These are phyloP conservation scores for Suillus paluster DNA, from an alignment of 768 basidiomycete genomes.

Conservation along the genomic window DNA sequence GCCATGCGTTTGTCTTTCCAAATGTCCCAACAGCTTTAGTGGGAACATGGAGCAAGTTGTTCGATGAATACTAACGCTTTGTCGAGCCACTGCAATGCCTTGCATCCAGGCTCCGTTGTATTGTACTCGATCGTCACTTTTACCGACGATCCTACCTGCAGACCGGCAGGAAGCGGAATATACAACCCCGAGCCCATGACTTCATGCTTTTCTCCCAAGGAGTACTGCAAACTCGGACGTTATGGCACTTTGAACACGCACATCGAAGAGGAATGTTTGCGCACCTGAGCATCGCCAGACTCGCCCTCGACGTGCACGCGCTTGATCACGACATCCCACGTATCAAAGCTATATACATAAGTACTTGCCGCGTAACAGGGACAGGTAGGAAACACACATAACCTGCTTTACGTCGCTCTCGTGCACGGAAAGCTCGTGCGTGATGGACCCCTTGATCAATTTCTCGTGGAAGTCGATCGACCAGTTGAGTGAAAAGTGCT, in stretches of 20 bases:
- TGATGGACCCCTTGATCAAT: slow-evolving; percentile 66
- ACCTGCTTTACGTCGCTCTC: slow-evolving; percentile 58
- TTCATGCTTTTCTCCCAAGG: slow-evolving; percentile 58
- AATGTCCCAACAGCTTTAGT: slow-evolving; percentile 1
- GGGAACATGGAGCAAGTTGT: background rate
- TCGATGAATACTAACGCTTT: slow-evolving; percentile 57
- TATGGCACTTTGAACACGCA: background rate
- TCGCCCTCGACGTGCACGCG: slow-evolving; percentile 56
- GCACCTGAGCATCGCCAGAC: slow-evolving; percentile 48
- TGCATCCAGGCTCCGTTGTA: slow-evolving; percentile 68
- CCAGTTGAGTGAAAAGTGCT: slow-evolving; percentile 80
- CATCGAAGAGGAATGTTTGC: slow-evolving; percentile 20
- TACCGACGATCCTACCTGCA: slow-evolving; percentile 40
- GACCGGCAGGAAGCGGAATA: slow-evolving; percentile 50
- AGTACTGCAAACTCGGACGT: slow-evolving; percentile 42
- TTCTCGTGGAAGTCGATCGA: slow-evolving; percentile 68
- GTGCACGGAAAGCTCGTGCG: slow-evolving; percentile 61
- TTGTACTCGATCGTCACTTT: slow-evolving; percentile 64
- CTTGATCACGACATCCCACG: slow-evolving; percentile 65
- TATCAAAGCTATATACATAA: slow-evolving; percentile 63
- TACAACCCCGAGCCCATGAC: slow-evolving; percentile 82
- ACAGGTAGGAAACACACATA: slow-evolving; percentile 48
- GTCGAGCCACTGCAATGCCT: slow-evolving; percentile 87
- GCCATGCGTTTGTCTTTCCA: slow-evolving; percentile 78
- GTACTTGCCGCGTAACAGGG: background rate